These are phyloP conservation scores for Solanum hybrid DNA, from an alignment of 305 asterid species.

Conservation along the genomic window DNA sequence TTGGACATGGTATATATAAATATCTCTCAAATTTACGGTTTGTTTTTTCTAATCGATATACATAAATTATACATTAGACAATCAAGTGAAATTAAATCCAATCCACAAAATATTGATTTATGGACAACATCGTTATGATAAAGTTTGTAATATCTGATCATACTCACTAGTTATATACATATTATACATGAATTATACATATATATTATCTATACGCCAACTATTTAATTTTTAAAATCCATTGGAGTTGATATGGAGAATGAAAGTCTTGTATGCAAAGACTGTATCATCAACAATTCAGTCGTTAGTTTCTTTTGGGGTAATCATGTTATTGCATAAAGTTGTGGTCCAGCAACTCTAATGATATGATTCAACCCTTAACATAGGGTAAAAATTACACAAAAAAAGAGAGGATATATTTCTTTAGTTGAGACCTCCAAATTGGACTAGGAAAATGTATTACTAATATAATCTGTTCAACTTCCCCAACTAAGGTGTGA, in stretches of 20 bases:
- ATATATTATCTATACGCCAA: neutral
- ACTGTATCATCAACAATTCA: neutral
- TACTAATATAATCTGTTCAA: conserved; percentile 7
- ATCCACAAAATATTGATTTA: too few relatives aligned
- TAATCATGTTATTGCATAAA: conserved; percentile 2
- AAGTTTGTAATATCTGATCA: neutral
- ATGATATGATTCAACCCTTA: neutral
- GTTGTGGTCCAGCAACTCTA: neutral
- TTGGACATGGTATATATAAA: neutral
- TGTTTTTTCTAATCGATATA: too few relatives aligned
- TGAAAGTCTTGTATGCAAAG: neutral
- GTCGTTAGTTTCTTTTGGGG: neutral
- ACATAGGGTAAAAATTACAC: neutral
- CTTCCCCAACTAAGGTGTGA: conserved; percentile 8
- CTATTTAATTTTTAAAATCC: neutral
- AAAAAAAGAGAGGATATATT: neutral
- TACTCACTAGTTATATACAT: neutral
- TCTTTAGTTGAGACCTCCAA: conserved; percentile 12
- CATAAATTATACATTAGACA: too few relatives aligned
- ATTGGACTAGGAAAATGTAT: conserved; percentile 11
- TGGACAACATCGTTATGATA: too few relatives aligned
- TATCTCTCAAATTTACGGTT: too few relatives aligned
- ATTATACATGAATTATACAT: neutral
- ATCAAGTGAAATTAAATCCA: too few relatives aligned
- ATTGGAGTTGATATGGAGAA: neutral